phyloP scores from a whole-genome alignment of 805 yeast species.

The Candida parachauliodes region DNA sequence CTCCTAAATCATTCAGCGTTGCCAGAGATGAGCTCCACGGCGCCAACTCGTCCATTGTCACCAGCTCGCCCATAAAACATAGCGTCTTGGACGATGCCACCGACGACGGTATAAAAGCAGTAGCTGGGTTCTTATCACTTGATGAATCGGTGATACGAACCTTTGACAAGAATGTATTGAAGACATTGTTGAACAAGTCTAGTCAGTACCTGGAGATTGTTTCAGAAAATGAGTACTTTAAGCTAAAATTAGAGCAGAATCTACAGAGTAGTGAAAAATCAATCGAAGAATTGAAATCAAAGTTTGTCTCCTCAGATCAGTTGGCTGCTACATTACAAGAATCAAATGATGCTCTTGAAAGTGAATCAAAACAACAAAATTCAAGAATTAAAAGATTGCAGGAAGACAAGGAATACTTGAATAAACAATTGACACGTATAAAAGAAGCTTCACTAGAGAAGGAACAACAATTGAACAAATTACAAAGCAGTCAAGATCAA shows the following conservation, averaged over 20 bases:
- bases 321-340: conserved; percentile 19
- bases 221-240: conserved; percentile 28
- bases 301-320: conserved; percentile 17
- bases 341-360: conserved; percentile 14
- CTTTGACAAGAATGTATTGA: conserved; percentile 14
- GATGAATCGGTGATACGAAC: conserved; percentile 14
- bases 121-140: conserved; percentile 26
- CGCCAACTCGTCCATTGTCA: conserved; percentile 4
- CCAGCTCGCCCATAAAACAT: conserved; percentile 15
- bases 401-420: conserved; percentile 13
- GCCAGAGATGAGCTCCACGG: conserved; percentile 19
- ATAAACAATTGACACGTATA: conserved; percentile 15
- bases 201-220: conserved; percentile 24
- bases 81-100: conserved; percentile 13
- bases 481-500: conserved; percentile 16
- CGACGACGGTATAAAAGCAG: conserved; percentile 15
- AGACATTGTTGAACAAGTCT: conserved; percentile 22
- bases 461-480: conserved; percentile 12
- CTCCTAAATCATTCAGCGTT: conserved; percentile 40
- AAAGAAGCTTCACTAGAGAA: conserved; percentile 13
- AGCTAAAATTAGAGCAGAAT: conserved; percentile 33
- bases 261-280: conserved; percentile 11
- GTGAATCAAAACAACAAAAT: conserved; percentile 12
- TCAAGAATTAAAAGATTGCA: conserved; percentile 14
- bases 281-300: conserved; percentile 17